Base-by-base conservation (phyloP, 1,284 basidiomycete species). In the Naganishia sp. region DNA sequence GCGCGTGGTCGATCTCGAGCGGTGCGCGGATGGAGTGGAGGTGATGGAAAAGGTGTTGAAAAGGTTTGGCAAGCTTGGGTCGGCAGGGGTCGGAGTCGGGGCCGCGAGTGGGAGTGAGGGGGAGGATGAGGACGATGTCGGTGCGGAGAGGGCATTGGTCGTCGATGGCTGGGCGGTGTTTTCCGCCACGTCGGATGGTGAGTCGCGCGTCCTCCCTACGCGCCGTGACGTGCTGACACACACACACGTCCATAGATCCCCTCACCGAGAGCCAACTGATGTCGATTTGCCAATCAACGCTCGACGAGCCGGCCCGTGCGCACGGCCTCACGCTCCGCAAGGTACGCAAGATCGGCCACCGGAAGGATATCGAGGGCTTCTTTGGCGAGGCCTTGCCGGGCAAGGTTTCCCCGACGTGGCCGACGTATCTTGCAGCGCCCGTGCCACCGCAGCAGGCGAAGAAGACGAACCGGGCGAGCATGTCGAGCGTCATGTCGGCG, bases 401-500 rank as follows among this genome's bases (percentile, higher is more conserved):
- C 1, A 78, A 70, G 69, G 82, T 76, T 25, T 81, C 81, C 0
- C 81, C 72, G 75, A 85, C 72, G 36, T 85, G 70, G 67, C 81
- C 75, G 60, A 81, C 73, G 65, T 82, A 76, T 45, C 71, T 72
- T 63, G 69, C 67, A 1, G 39, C 54, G 3, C 60, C 48, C 46
- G 36, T 67, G 45, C 67, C 46, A 60, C 52, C 39, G 56, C 55
- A 52, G 49, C 31, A 46, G 31, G 52, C 83, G 63, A 90, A 87
- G 75, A 87, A 87, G 66, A 88, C 88, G 75, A 94, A 95, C 73
- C 88, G 95, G 39, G 95, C 95, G 0, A 94, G 92, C 74, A 92
- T 92, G 0, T 87, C 97, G 74, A 95, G 92, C 75, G 87, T 99
- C 72, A 88, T 99, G 78, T 94, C 91, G 53, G 93, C 92, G 0